These are phyloP conservation scores for Termitomyces sp. DNA, from an alignment of 768 basidiomycete species.

Conservation along the genomic window DNA sequence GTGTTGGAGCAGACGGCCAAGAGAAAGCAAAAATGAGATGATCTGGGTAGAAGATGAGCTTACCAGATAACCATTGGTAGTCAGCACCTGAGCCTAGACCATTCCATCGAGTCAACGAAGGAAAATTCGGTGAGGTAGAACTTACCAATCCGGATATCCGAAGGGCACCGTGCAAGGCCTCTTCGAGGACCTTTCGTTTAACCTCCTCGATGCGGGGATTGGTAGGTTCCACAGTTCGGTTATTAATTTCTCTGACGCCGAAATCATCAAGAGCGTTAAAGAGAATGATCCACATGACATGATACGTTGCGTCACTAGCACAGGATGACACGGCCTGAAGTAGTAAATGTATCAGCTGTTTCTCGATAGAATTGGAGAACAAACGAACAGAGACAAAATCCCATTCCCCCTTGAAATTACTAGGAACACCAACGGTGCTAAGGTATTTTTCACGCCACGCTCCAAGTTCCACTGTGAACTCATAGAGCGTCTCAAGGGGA, in stretches of 20 bases:
- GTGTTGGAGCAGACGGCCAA: background rate
- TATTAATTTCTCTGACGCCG: conserved; percentile 72
- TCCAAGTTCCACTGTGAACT: conserved; percentile 49
- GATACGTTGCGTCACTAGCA: conserved; percentile 84
- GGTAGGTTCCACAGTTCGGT: conserved; percentile 30
- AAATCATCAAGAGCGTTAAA: conserved; percentile 82
- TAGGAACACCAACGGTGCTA: conserved; percentile 77
- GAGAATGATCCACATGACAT: conserved; percentile 86
- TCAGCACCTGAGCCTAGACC: conserved; percentile 69
- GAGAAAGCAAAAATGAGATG: conserved; percentile 15
- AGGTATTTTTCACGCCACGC: conserved; percentile 78
- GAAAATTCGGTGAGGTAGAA: conserved; percentile 9
- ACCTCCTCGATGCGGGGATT: conserved; percentile 51
- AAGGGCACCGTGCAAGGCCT: conserved; percentile 79
- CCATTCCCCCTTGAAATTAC: conserved; percentile 80
- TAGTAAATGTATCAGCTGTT: conserved; percentile 7
- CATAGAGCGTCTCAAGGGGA: conserved; percentile 54
- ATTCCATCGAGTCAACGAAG: conserved; percentile 1
- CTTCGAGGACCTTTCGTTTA: conserved; percentile 69
- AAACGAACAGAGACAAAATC: conserved; percentile 69
- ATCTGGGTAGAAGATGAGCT: background rate
- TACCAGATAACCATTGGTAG: conserved; percentile 84
- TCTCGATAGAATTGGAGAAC: background rate
- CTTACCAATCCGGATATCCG: conserved; percentile 85
- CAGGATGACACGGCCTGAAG: conserved; percentile 49